Percentiles rank a stretch among this genome's conserved stretches.
phyloP scores from a whole-genome alignment of 208 protist species.

The Wallacemonas sp. region DNA sequence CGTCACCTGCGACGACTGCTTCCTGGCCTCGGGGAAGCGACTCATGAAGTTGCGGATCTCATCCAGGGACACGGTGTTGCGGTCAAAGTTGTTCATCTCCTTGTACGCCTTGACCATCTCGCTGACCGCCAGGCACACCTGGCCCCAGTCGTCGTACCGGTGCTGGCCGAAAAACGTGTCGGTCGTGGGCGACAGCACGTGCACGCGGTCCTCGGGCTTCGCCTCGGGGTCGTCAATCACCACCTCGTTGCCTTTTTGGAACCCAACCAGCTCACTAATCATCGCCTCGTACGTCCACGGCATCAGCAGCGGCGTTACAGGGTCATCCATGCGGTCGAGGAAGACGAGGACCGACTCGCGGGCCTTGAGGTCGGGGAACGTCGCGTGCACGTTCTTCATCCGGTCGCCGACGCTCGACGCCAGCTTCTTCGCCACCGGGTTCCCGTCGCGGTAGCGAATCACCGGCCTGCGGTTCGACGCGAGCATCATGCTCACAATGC shows the following conservation, averaged over 20 bases:
- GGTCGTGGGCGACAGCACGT: slow-evolving; percentile 78
- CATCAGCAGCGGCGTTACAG: slow-evolving; percentile 96
- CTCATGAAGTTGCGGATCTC: slow-evolving; percentile 89
- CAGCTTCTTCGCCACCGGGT: slow-evolving; percentile 67
- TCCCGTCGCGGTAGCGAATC: slow-evolving; percentile 79
- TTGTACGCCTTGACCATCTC: slow-evolving; percentile 96
- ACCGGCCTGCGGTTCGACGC: slow-evolving; percentile 83
- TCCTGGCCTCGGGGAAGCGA: slow-evolving; percentile 82
- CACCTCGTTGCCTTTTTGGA: slow-evolving; percentile 93
- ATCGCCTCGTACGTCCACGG: slow-evolving; percentile 99
- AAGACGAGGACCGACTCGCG: slow-evolving; percentile 84
- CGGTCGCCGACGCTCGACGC: slow-evolving; percentile 71
- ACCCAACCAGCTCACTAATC: slow-evolving; percentile 97
- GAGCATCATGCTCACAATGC: slow-evolving; percentile 84
- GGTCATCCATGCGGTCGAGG: slow-evolving; percentile 93
- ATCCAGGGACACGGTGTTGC: slow-evolving; percentile 77
- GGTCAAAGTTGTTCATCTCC: slow-evolving; percentile 84
- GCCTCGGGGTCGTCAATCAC: slow-evolving; percentile 72
- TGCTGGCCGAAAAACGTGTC: slow-evolving; percentile 97
- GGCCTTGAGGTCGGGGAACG: slow-evolving; percentile 86
- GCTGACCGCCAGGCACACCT: slow-evolving; percentile 95
- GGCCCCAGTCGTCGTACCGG: slow-evolving; percentile 97
- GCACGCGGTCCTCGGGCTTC: slow-evolving; percentile 74
- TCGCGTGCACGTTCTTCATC: slow-evolving; percentile 84
- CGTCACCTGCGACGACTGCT: slow-evolving; percentile 80